These are phyloP conservation scores for Phytophthora brassicae DNA, from an alignment of 352 stramenopile genomes.

Conservation along the genomic window DNA sequence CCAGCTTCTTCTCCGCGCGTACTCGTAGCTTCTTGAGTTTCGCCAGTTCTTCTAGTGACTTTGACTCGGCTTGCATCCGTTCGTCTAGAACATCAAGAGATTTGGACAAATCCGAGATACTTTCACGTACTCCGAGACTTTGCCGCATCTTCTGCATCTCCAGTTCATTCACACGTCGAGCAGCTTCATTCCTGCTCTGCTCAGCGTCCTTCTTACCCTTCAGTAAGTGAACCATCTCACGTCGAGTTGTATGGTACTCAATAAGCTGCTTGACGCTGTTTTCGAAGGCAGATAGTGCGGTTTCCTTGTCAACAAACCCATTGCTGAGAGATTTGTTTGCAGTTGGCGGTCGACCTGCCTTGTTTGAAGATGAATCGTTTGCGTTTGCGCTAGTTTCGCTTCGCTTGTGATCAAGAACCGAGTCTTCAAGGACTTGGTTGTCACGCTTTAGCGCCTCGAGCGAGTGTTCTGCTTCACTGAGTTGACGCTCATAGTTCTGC, in stretches of 20 bases:
- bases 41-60: constrained; percentile 64
- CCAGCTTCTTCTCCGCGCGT: constrained; percentile 70
- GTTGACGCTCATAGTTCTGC: constrained; percentile 65
- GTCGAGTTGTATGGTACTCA: constrained; percentile 54
- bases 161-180: constrained; percentile 59
- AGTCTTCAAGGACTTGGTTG: constrained; percentile 63
- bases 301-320: constrained; percentile 15
- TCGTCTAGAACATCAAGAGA: constrained; percentile 63
- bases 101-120: constrained; percentile 71
- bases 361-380: constrained; percentile 16
- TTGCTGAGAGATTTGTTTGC: constrained; percentile 3
- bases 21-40: constrained; percentile 68
- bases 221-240: constrained; percentile 62
- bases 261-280: constrained; percentile 53
- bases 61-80: constrained; percentile 61
- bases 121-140: constrained; percentile 68
- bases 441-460: constrained; percentile 58
- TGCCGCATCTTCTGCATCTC: constrained; percentile 85
- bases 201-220: constrained; percentile 69
- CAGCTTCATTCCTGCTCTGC: constrained; percentile 56
- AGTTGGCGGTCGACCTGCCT: constrained; percentile 9
- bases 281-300: constrained; percentile 43
- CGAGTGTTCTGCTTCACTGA: constrained; percentile 62
- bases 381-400: too few relatives aligned
- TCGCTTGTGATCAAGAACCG: constrained; percentile 44